Base-by-base conservation (phyloP, 768 basidiomycete genomes). In the Neoboletus subvelutipes region DNA sequence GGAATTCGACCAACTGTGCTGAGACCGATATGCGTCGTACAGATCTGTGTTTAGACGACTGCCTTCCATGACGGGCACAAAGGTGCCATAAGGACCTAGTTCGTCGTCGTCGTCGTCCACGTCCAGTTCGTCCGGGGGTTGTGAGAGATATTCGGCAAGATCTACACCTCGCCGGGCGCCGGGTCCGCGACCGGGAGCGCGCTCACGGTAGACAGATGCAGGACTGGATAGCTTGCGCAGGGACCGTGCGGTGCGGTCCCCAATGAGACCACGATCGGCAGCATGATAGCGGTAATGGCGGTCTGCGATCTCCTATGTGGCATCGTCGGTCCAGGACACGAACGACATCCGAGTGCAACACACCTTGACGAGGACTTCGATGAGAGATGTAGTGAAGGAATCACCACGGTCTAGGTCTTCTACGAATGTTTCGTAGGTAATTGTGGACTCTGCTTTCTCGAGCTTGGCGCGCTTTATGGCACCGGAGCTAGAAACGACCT, bases 341-440 rank as follows among this genome's bases (percentile, higher is more conserved):
- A 39, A 49, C 47, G 46, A 36, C 12, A 45, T 26, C 20, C 1
- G 28, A 26, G 31, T n/a, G 10, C 13, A 42, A 39, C 4, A 28
- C 65, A 92, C 90, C 75, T 87, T 88, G 66, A 92, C 90, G 45
- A 92, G 77, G 47, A 88, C 80, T 57, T 92, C 90, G 56, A 91
- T 74, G 49, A 92, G 68, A 0, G 86, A 80, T 5, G 89, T 82
- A 0, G 90, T 91, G 71, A 92, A 92, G 1, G 88, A 85, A 68
- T 92, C 90, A 17, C 89, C 90, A 24, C 80, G 80, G 66, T 92
- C 89, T 48, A 92, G 75, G 29, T 90, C 87, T 62, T 86, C 81
- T 20, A 91, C 86, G 61, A 92, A 91, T 29, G 80, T 72, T 70
- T 91, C 86, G 67, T 88, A 92, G 52, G 77, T 84, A 59, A 92